A percentile compares a stretch with the other conserved stretches of the same genome.
Evolutionary conservation across 2,329 filamentous ascomycete species (phyloP).

Genomic region (Fonsecaea erecta): DNA sequence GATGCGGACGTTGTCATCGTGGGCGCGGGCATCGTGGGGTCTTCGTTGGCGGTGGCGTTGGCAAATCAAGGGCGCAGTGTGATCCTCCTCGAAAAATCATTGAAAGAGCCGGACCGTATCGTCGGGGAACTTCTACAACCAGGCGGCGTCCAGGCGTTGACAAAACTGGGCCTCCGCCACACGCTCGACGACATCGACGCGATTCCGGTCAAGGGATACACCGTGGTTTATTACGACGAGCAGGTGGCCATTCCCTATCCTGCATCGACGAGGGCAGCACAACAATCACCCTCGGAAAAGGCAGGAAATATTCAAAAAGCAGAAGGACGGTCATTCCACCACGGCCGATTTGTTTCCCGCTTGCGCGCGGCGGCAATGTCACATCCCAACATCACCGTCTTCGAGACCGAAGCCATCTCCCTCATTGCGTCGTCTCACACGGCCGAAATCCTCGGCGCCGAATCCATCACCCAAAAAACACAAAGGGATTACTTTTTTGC

Average conservation of each 20-base stretch:
- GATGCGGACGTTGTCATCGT: conserved; percentile 85
- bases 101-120: conserved; percentile 93
- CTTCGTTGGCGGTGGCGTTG: conserved; percentile 80
- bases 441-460: conserved; percentile 79
- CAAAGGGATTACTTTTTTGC: conserved; percentile 81
- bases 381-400: conserved; percentile 82
- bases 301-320: conserved; percentile 54
- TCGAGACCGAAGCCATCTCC: conserved; percentile 84
- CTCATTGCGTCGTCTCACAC: conserved; percentile 72
- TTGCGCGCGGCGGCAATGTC: conserved; percentile 74
- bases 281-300: conserved; percentile 26
- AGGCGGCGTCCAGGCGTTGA: conserved; percentile 80
- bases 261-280: conserved; percentile 48
- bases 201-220: conserved; percentile 80
- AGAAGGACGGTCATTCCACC: conserved; percentile 84
- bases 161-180: conserved; percentile 76
- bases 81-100: conserved; percentile 81
- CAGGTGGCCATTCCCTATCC: conserved; percentile 81
- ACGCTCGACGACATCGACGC: conserved; percentile 90
- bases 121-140: conserved; percentile 95
- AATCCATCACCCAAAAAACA: conserved; percentile 68
- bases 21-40: conserved; percentile 88
- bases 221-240: conserved; percentile 79
- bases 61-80: conserved; percentile 90
- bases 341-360: conserved; percentile 87